Evolutionary conservation across 2,329 filamentous ascomycete genomes (phyloP).

Genomic region (Phialophora chinensis): DNA sequence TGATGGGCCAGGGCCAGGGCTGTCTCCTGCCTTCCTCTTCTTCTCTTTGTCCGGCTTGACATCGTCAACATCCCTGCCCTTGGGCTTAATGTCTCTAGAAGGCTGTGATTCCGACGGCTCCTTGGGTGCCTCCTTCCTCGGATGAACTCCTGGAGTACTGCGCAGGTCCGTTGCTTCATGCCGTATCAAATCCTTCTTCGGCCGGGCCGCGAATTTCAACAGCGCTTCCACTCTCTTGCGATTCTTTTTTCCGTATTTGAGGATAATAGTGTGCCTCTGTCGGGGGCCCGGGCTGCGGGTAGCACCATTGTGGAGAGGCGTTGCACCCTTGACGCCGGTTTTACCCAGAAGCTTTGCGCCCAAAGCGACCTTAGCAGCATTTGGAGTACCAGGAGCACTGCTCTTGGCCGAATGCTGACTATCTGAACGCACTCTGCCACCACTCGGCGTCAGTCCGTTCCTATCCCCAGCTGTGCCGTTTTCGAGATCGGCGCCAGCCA

Average conservation of each 20-base stretch:
- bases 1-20: conserved; percentile 20
- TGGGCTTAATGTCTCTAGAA: conserved; percentile 22
- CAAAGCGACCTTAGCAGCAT: conserved; percentile 20
- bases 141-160: conserved; percentile 8
- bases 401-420: conserved; percentile 36
- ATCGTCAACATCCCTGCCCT: conserved; percentile 10
- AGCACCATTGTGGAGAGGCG: conserved; percentile 29
- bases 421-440: conserved; percentile 34
- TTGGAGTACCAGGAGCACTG: conserved; percentile 31
- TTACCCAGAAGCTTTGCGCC: conserved; percentile 31
- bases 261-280: conserved; percentile 52
- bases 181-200: conserved; percentile 33
- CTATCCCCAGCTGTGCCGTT: conserved; percentile 18
- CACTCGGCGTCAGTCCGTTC: conserved; percentile 18
- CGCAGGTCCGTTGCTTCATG: conserved; percentile 20
- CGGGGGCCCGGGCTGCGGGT: conserved; percentile 38
- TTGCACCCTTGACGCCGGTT: conserved; percentile 20
- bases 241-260: conserved; percentile 60
- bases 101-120: conserved; percentile 36
- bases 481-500: conserved; percentile 32
- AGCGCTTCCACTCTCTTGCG: conserved; percentile 55
- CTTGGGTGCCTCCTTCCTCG: conserved; percentile 33
- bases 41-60: conserved; percentile 33
- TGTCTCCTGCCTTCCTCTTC: conserved; percentile 34
- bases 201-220: conserved; percentile 48